Percentiles rank a stretch among this genome's conserved stretches.
Conservation (phyloP, 257 asterid genomes). For the Solanum raphanifolium region DNA sequence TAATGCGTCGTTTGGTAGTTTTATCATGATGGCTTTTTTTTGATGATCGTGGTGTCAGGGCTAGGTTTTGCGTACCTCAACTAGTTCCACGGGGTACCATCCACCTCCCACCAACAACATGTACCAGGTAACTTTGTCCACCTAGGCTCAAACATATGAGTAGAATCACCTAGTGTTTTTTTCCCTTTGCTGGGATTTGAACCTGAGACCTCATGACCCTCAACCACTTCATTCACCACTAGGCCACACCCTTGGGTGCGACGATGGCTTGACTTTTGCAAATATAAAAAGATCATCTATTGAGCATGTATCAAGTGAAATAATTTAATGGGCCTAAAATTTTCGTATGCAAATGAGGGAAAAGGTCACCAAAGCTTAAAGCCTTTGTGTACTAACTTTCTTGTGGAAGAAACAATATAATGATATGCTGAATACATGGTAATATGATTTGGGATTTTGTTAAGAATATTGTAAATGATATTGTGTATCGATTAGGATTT, state of each 20-base stretch:
- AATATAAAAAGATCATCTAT: neutral
- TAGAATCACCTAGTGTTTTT: neutral
- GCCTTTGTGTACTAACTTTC: neutral
- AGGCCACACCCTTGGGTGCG: neutral
- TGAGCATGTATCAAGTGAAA: neutral
- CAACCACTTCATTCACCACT: neutral
- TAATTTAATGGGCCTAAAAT: neutral
- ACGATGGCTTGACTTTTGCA: neutral
- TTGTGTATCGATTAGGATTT: neutral
- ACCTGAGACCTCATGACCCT: neutral
- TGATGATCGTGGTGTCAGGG: neutral
- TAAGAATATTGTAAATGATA: neutral
- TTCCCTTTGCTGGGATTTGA: neutral
- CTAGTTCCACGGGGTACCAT: neutral
- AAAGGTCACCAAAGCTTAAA: neutral
- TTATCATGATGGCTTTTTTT: neutral
- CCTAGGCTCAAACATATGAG: neutral
- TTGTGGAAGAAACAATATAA: neutral
- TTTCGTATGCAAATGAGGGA: neutral
- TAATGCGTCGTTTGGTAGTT: neutral
- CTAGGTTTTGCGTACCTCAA: neutral
- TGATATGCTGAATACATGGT: neutral
- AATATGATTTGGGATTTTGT: neutral
- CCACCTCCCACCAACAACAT: neutral
- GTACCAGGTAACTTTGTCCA: neutral